Conservation (phyloP, 257 asterid species). For the Parsonsia alboflavescens region DNA sequence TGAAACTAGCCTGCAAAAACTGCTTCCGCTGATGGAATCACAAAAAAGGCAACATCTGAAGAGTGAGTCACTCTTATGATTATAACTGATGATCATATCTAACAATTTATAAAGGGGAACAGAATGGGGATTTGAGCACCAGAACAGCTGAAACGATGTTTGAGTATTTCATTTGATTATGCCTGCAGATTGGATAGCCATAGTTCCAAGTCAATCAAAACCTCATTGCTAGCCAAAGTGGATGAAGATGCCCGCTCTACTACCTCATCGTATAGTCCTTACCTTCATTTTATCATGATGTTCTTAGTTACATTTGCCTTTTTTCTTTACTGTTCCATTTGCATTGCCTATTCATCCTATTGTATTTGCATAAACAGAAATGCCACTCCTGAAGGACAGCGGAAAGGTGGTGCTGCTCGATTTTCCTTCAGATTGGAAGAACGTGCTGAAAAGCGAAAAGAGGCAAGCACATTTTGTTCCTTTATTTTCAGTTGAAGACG, state of each 20-base stretch:
- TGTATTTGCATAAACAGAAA: constrained; percentile 31
- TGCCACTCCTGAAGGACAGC: constrained; percentile 45
- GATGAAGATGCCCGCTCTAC: constrained; percentile 71
- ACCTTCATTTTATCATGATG: constrained; percentile 1
- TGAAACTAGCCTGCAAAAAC: constrained; percentile 39
- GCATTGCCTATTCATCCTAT: constrained; percentile 8
- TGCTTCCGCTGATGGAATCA: constrained; percentile 30
- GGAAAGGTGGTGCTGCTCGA: constrained; percentile 38
- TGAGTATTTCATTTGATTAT: constrained; percentile 7
- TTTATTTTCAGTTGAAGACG: background rate
- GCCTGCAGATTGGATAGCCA: constrained; percentile 41
- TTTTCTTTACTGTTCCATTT: background rate
- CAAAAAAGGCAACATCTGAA: constrained; percentile 27
- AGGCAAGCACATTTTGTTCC: constrained; percentile 34
- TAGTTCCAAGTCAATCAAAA: constrained; percentile 29
- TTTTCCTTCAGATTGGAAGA: constrained; percentile 71
- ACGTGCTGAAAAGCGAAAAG: constrained; percentile 77
- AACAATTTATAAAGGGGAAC: background rate
- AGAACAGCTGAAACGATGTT: background rate
- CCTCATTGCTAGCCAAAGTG: constrained; percentile 30
- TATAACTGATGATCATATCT: background rate
- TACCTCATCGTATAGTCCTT: constrained; percentile 56
- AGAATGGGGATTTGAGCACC: background rate
- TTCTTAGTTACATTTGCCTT: background rate
- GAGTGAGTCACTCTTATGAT: constrained; percentile 33